These are phyloP conservation scores for Colletotrichum filicis DNA, from an alignment of 2,329 filamentous ascomycete species.

Conservation along the genomic window DNA sequence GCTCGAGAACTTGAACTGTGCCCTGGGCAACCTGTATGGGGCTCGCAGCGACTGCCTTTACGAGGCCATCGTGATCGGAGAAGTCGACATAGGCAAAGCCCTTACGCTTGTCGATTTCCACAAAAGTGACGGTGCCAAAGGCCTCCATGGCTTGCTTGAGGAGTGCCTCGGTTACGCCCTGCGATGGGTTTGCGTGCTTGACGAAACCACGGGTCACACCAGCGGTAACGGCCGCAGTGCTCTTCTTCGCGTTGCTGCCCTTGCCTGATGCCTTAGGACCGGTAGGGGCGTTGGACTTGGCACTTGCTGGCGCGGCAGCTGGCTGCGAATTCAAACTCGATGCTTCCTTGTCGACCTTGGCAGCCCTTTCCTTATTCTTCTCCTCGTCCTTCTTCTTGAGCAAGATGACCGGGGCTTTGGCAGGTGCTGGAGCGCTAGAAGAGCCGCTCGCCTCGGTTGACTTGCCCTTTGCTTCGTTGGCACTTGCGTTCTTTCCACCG, in stretches of 20 bases:
- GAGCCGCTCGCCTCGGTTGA: constrained; percentile 41
- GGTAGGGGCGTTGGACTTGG: constrained; percentile 32
- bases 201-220: constrained; percentile 77
- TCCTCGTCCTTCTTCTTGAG: constrained; percentile 54
- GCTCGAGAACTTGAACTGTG: constrained; percentile 86
- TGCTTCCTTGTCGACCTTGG: constrained; percentile 28
- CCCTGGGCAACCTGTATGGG: constrained; percentile 86
- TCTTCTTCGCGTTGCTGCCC: constrained; percentile 43
- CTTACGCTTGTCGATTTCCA: constrained; percentile 95
- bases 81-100: constrained; percentile 96
- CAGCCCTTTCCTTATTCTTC: constrained; percentile 25
- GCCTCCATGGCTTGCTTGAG: constrained; percentile 78
- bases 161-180: constrained; percentile 87
- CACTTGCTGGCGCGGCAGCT: background rate
- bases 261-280: constrained; percentile 40
- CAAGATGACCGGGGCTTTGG: constrained; percentile 49
- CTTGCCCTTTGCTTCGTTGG: constrained; percentile 50
- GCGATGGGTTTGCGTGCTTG: constrained; percentile 87
- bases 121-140: constrained; percentile 80
- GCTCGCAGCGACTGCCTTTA: constrained; percentile 84
- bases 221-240: constrained; percentile 44
- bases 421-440: constrained; percentile 40
- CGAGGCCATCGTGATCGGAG: constrained; percentile 75
- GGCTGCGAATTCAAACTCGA: constrained; percentile 30
- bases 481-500: constrained; percentile 48